These are phyloP conservation scores for Salvia hispanica DNA, from an alignment of 257 asterid genomes.

Conservation along the genomic window DNA sequence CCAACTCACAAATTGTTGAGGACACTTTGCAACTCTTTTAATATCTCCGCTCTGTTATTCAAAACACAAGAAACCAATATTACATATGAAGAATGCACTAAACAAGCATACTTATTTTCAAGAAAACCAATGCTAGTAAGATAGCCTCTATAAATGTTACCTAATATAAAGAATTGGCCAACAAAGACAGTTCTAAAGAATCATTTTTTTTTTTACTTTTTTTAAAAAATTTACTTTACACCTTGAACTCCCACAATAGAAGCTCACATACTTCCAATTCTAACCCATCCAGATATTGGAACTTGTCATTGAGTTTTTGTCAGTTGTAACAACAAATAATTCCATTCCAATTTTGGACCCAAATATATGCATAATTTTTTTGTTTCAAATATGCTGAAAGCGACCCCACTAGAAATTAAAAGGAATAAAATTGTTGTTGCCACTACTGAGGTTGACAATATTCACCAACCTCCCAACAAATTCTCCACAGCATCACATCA, in stretches of 20 bases:
- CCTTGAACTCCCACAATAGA: constrained; percentile 27
- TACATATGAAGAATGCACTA: not conserved
- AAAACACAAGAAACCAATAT: constrained; percentile 20
- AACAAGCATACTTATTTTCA: not conserved
- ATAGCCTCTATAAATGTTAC: too few species aligned
- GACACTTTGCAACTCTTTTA: constrained; percentile 13
- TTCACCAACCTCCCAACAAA: constrained; percentile 29
- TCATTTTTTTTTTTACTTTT: not conserved
- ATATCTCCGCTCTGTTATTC: constrained; percentile 29
- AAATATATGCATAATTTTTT: constrained; percentile 27
- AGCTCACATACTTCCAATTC: constrained; percentile 45
- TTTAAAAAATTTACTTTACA: not conserved
- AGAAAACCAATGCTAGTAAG: too few species aligned
- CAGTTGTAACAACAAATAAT: constrained; percentile 33
- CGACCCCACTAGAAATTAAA: constrained; percentile 43
- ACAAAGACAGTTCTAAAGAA: not conserved
- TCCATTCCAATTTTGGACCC: constrained; percentile 33
- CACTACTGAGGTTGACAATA: constrained; percentile 26
- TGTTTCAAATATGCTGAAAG: constrained; percentile 38
- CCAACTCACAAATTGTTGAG: constrained; percentile 9
- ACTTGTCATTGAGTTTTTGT: constrained; percentile 31
- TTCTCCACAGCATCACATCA: constrained; percentile 37
- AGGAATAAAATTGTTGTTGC: constrained; percentile 28
- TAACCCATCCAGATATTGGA: constrained; percentile 41
- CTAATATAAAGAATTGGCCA: too few species aligned